Percentiles rank a stretch among this genome's conserved stretches.
Conservation (phyloP, 108 stramenopile genomes). For the Discostella stelligeroides region DNA sequence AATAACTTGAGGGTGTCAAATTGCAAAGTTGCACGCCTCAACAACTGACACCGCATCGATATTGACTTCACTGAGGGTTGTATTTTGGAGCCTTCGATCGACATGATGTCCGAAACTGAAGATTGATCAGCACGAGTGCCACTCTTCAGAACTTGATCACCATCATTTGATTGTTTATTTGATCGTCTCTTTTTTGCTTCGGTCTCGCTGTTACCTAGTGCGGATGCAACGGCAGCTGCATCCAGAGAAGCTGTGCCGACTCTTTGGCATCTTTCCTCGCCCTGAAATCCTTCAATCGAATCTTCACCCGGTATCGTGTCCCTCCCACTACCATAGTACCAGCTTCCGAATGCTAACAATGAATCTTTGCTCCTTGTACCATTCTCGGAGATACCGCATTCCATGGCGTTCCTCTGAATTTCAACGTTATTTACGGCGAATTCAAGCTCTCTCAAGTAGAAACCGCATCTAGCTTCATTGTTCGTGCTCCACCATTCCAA, state of each 20-base stretch:
- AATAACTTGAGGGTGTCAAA: conserved; percentile 4
- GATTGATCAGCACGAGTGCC: neutral
- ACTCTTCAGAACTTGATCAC: neutral
- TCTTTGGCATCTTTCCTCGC: no score
- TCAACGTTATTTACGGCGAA: conserved; percentile 8
- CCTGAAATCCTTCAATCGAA: neutral
- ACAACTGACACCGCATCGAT: conserved; percentile 4
- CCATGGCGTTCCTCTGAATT: conserved; percentile 1
- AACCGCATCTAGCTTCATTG: conserved; percentile 7
- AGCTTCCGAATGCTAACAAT: neutral
- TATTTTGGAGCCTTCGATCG: neutral
- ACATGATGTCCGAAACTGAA: neutral
- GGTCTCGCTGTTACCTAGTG: no score
- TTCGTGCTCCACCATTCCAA: conserved; percentile 16
- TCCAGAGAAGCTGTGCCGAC: no score
- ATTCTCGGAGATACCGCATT: neutral
- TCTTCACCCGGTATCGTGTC: neutral
- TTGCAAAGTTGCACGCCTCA: conserved; percentile 2
- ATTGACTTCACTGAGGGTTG: neutral
- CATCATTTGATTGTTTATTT: neutral
- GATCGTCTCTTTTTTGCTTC: no score
- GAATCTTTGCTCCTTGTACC: conserved; percentile 3
- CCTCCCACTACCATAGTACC: neutral
- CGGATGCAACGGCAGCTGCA: no score
- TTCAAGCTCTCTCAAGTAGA: conserved; percentile 12